Evolutionary conservation across 1,284 basidiomycete species (phyloP), one percentile per base, ranked within the genome.

Genomic region (Clitocybe nebularis): DNA sequence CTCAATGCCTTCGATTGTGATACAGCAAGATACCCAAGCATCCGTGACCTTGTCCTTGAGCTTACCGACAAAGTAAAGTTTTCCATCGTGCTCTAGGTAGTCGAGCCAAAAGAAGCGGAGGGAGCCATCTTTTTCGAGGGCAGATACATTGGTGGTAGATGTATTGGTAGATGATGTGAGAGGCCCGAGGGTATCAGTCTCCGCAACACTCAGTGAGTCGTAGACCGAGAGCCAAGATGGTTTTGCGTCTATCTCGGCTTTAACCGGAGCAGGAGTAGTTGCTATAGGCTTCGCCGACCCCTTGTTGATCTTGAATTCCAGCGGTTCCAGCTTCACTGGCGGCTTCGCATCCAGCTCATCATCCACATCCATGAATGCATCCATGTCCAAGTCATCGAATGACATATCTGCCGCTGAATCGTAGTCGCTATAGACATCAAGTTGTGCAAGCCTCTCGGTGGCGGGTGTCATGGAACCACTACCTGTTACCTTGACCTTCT

Each of bases 21-120:
- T 73, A 54, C 91, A 94, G 51, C 89, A 90, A 16, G 91, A 94
- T n/a, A 91, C 72, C 77, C 86, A 97, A 0, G 63, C 54, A 11
- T 68, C 70, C 1, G 79, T 76, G 4, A 70, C 64, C 61, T 84
- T 84, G 63, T 93, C 89, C 51, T 86, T 79, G 20, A 92, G 77
- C 64, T 96, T 97, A 11, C 93, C 93, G 24, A 91, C 78, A 47
- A 97, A 86, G 59, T 91, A 85, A 0, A 92, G 67, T 45, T 78
- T 80, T 16, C 89, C 82, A 11, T 87, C 79, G 36, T 81, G 75
- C 59, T 97, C 93, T 13, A 92, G 77, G 56, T 90, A 90, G 57
- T 97, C 93, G 19, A 95, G 70, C 93, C 93, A 97, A 69, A 86
- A 97, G 67, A 97, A 93, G 20, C 77, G 78, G n/a, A 96, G 67